Evolutionary conservation across 495 filamentous ascomycete species (phyloP).

Genomic region (Hyaloscypha variabilis): DNA sequence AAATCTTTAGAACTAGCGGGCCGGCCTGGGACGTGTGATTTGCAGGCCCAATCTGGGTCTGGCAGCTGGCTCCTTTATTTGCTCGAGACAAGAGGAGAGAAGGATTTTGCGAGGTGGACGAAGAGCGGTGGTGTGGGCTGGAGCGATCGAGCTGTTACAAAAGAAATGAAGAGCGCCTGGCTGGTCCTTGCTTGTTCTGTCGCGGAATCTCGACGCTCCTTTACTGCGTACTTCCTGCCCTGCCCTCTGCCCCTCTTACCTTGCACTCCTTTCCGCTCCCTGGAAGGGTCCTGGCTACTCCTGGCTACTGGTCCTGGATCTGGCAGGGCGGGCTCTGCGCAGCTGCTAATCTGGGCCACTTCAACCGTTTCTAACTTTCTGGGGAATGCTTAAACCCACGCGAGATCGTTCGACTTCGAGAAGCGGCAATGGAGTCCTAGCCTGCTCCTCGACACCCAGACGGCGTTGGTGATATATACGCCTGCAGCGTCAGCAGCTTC

Average conservation of each 20-base stretch:
- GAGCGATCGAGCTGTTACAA: too few species aligned
- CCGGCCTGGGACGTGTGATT: constrained; percentile 6
- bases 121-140: too few species aligned
- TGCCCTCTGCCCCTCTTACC: too few species aligned
- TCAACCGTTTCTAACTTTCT: background rate
- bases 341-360: background rate
- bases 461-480: too few species aligned
- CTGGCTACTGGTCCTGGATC: background rate
- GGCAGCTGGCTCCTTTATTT: too few species aligned
- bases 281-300: too few species aligned
- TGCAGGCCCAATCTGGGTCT: background rate
- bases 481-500: background rate
- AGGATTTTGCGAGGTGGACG: too few species aligned
- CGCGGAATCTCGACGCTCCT: too few species aligned
- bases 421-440: background rate
- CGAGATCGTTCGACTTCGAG: background rate
- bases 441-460: too few species aligned
- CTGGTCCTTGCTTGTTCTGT: too few species aligned
- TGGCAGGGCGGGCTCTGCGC: background rate
- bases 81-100: too few species aligned
- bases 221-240: background rate
- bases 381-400: constrained; percentile 4
- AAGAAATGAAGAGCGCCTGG: too few species aligned
- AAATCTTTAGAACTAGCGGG: constrained; percentile 1
- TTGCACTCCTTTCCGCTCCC: background rate